Base-by-base conservation (phyloP, 345 rosid genomes). In the Linum tenue region DNA sequence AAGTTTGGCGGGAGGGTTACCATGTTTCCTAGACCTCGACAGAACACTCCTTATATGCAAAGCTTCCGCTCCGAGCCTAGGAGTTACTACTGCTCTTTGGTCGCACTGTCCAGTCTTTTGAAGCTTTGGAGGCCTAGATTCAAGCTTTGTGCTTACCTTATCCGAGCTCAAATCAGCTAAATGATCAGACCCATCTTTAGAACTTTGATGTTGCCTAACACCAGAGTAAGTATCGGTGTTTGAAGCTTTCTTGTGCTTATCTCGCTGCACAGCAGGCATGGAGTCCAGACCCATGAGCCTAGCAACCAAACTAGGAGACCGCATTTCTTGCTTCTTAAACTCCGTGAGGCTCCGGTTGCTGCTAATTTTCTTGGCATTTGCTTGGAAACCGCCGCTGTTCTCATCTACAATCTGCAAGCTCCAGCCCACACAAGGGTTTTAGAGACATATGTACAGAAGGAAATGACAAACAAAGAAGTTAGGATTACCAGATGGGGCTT, bases 271-370 rank as follows among this genome's bases (percentile, higher is more conserved):
- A 22, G 87, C 71, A 0, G 98, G 98, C 75, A 90, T 70, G 41
- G 96, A 85, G 39, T 92, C 98, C 12, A 94, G 95, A 7, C 99
- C 99, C 99, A 94, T 94, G 38, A 94, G 81, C 85, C 89, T 86
- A 48, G 96, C 99, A 65, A 94, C 96, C 77, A 94, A 76, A 72
- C 95, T 70, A 1, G 96, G 96, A 67, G 88, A 43, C 70, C 72
- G 71, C 90, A 86, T 86, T 63, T 85, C 97, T 62, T 76, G 84
- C 81, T 81, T 86, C 50, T 67, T 7, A 7, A 48, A 73, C 64
- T 76, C 78, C 53, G 39, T 39, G 36, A 17, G 59, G 56, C 69
- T 77, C 14, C 64, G 53, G 14, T 6, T 4, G 44, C 44, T 8
- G 44, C 77, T 66, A 63, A 72, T 88, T 70, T 70, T 85, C 78